phyloP scores from a whole-genome alignment of 2,329 filamentous ascomycete species.

The Verticillium albo-atrum region DNA sequence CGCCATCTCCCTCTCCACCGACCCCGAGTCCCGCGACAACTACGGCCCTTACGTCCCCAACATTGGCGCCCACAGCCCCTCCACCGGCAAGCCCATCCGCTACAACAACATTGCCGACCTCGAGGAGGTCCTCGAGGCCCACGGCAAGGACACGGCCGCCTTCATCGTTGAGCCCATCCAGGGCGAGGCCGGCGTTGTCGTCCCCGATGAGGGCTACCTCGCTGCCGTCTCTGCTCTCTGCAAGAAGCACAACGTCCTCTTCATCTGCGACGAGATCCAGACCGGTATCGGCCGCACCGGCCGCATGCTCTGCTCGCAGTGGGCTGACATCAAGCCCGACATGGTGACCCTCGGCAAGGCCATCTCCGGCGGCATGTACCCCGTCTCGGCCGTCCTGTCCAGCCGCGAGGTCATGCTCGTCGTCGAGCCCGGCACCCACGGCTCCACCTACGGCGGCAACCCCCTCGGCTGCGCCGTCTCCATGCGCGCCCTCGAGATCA shows the following conservation, averaged over 20 bases:
- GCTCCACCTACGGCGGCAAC: constrained; percentile 97
- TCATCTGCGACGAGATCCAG: constrained; percentile 98
- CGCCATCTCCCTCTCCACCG: constrained; percentile 90
- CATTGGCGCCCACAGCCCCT: constrained; percentile 72
- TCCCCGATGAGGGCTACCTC: constrained; percentile 88
- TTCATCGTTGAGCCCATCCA: constrained; percentile 97
- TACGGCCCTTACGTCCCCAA: constrained; percentile 94
- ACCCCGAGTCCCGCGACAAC: constrained; percentile 93
- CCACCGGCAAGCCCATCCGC: constrained; percentile 69
- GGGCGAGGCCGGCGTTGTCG: constrained; percentile 94
- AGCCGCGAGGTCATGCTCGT: constrained; percentile 92
- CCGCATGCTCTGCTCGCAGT: constrained; percentile 89
- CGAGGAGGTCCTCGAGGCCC: constrained; percentile 70
- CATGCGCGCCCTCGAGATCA: constrained; percentile 88
- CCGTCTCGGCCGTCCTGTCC: constrained; percentile 89
- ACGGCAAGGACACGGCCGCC: constrained; percentile 82
- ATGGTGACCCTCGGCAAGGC: constrained; percentile 94
- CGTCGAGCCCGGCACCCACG: constrained; percentile 93
- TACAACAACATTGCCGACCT: constrained; percentile 85
- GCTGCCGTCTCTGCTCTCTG: constrained; percentile 76
- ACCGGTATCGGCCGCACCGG: constrained; percentile 95
- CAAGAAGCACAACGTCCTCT: constrained; percentile 88
- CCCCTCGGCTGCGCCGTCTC: constrained; percentile 93
- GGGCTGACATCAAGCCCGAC: constrained; percentile 93
- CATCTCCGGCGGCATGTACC: constrained; percentile 97